Percentiles rank a stretch among this genome's conserved stretches.
Conservation (phyloP, 306 rosid genomes). For the Abrus precatorius region DNA sequence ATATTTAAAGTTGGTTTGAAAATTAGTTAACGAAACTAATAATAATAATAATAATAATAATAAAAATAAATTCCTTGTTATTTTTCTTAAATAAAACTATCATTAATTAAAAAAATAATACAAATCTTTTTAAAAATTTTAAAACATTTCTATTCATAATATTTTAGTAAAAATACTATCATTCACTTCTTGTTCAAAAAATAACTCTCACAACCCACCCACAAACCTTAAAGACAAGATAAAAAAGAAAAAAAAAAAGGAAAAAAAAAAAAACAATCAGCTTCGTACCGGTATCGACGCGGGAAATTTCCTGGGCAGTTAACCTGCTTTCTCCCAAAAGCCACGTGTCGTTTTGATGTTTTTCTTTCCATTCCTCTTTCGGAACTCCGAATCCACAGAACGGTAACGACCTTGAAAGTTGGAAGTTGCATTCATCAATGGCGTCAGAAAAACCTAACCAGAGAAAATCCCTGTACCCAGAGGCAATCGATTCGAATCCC, state of each 20-base stretch:
- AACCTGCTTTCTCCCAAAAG: not conserved
- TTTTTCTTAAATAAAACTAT: too few species aligned
- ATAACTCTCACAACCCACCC: too few species aligned
- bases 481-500: constrained; percentile 49
- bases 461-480: constrained; percentile 53
- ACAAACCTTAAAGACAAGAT: too few species aligned
- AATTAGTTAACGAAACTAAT: too few species aligned
- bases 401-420: constrained; percentile 19
- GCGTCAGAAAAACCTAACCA: constrained; percentile 50
- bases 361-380: constrained; percentile 3
- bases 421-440: constrained; percentile 48
- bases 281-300: constrained; percentile 26
- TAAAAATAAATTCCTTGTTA: too few species aligned
- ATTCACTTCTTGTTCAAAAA: not conserved
- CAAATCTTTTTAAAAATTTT: not conserved
- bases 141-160: not conserved
- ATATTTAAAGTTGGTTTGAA: too few species aligned
- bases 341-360: constrained; percentile 45
- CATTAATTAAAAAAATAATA: not conserved
- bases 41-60: too few species aligned
- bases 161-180: not conserved
- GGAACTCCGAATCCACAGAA: constrained; percentile 10
- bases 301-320: constrained; percentile 44
- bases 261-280: not conserved
- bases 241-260: too few species aligned